phyloP scores from a whole-genome alignment of 805 yeast species.

The Saturnispora silvae region DNA sequence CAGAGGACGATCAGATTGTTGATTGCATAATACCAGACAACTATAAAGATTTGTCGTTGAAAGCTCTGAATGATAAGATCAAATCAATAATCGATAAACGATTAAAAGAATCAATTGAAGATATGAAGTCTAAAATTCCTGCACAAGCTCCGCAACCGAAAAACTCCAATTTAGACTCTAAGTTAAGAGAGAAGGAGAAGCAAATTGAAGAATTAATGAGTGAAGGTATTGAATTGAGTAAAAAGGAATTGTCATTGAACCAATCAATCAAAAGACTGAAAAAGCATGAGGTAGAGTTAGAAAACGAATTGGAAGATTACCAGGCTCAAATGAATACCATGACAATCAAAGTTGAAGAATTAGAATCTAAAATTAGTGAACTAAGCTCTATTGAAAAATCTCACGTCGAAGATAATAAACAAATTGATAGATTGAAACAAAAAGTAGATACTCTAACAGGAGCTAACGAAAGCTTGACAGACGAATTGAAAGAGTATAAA shows the following conservation, averaged over 20 bases:
- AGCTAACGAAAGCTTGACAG: conserved; percentile 19
- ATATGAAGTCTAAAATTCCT: too few species aligned
- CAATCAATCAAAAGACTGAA: conserved; percentile 57
- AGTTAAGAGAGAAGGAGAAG: conserved; percentile 40
- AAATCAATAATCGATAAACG: not conserved
- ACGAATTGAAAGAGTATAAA: conserved; percentile 25
- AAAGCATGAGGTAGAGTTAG: conserved; percentile 30
- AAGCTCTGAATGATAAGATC: not conserved
- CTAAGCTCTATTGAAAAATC: conserved; percentile 1
- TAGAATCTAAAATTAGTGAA: conserved; percentile 8
- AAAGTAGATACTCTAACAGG: conserved; percentile 17
- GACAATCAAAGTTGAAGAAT: conserved; percentile 11
- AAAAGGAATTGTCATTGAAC: conserved; percentile 57
- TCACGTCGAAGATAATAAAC: conserved; percentile 25
- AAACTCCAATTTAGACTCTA: conserved; percentile 13
- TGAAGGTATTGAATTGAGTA: conserved; percentile 68
- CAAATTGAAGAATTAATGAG: conserved; percentile 54
- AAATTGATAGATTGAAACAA: conserved; percentile 15
- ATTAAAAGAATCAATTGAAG: not conserved
- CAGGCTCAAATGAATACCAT: conserved; percentile 16
- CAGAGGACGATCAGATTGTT: not conserved
- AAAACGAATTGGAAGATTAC: conserved; percentile 25
- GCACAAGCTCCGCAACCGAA: too few species aligned
- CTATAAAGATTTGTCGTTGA: not conserved
- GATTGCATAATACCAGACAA: not conserved